Evolutionary conservation across 2,329 filamentous ascomycete species (phyloP), one percentile per base, ranked within the genome.

Genomic region (Scolecobasidium constrictum): DNA sequence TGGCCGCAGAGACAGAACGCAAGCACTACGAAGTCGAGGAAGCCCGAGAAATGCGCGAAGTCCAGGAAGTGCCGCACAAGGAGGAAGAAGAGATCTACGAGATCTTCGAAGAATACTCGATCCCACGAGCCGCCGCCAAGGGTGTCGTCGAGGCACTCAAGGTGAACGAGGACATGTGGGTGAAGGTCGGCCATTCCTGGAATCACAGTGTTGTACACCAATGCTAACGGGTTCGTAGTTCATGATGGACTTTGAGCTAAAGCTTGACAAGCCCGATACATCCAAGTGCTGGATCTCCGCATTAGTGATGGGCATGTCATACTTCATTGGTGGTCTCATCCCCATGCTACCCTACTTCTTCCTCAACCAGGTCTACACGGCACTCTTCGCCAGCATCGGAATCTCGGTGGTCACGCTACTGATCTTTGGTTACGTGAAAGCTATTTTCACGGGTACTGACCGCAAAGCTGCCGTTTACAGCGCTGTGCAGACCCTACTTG

Each of bases 1-100:
- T 87, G 2, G 81, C 80, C 6, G 79, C 78, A 20, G 65, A 31
- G 5, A 39, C 31, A 15, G 42, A 46, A 16, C 23, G 20, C 18
- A 19, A 45, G 9, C 19, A 20, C 17, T 45, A 42, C 9, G 43
- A 46, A 9, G 18, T 45, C 9, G 33, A 44, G 17, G 40, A 44
- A 38, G 34, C 21, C 5, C 28, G 35, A 18, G 42, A 44, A 33
- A 35, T 21, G 20, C 23, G 28, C 15, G 44, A 46, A 17, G 41
- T 45, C 17, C 36, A n/a, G 11, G 21, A 40, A 19, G 16, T n/a
- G 20, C 44, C 42, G 11, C 22, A 19, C 2, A 34, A 18, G 6
- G 45, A 40, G 17, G 45, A 40, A 20, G 16, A 47, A 19, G 42
- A 35, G 17, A 40, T 47, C 12, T 41, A 47, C n/a, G 36, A 47